Base-by-base conservation (phyloP, 2,329 filamentous ascomycete species). In the Pseudopithomyces maydicus region DNA sequence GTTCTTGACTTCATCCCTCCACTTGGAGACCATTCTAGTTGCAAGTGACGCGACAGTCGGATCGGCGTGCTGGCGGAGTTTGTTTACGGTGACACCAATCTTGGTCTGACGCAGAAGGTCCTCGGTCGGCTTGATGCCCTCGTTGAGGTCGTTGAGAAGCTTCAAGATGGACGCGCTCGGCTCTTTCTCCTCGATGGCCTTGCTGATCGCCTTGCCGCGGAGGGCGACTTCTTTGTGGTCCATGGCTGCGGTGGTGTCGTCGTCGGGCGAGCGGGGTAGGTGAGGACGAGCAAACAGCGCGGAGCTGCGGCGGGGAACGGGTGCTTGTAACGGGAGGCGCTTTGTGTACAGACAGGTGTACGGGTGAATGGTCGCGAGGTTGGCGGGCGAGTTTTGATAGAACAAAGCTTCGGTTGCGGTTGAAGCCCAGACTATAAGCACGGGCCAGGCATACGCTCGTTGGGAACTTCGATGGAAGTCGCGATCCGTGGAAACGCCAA, bases 81-180 rank as follows among this genome's bases (percentile, higher is more conserved):
- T 94, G 75, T 93, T 94, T 61, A 98, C 90, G 49, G 90, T 87
- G 64, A 97, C 89, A 67, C 95, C 95, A 50, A 96, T 94, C 67
- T 90, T 90, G n/a, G 94, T 98, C 41, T 90, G 90, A 71, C 94
- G 88, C 64, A 99, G 82, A 67, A 97, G 85, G 66, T 97, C 92
- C 78, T 99, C 95, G 2, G 91, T 95, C 10, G 93, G 90, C 45
- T 86, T 85, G 35, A 94, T 88, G 60, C 91, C 90, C 69, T 88
- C 88, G 79, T 94, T 91, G 38, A 98, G 82, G 49, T 88, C 86
- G 68, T 89, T 88, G 52, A 99, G 81, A 59, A 98, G 83, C 51
- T 84, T 82, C 54, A 96, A 81, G 49, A 96, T 84, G 58, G 86
- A 89, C 39, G 88, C 78, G 23, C 90, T 73, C 4, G 92, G 87